phyloP scores from a whole-genome alignment of 177 flowering plant species.

The Vitis hybrid region DNA sequence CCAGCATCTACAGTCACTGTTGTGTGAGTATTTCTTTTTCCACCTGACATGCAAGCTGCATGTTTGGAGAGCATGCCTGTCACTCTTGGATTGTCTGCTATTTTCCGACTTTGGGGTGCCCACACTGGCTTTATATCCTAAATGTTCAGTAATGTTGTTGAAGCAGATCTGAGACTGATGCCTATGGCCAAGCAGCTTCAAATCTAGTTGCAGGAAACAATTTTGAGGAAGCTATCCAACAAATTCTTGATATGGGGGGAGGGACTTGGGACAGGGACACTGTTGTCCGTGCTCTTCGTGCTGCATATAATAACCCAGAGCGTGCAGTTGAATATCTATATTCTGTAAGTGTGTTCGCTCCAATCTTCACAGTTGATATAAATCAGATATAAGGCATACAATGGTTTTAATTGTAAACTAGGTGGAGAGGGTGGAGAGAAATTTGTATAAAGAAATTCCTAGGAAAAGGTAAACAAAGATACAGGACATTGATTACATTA shows the following conservation, averaged over 20 bases:
- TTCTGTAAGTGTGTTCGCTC: conserved; percentile 51
- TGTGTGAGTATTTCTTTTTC: conserved; percentile 26
- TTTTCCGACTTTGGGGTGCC: not conserved
- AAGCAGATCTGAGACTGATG: conserved; percentile 54
- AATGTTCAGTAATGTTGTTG: conserved; percentile 6
- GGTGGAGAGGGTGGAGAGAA: no score
- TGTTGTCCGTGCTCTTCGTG: conserved; percentile 87
- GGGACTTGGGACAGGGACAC: conserved; percentile 92
- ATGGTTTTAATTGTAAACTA: no score
- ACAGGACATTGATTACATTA: no score
- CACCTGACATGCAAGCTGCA: not conserved
- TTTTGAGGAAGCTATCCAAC: conserved; percentile 65
- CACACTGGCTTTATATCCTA: not conserved
- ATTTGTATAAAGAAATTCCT: no score
- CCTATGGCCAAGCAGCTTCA: conserved; percentile 83
- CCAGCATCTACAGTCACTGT: conserved; percentile 23
- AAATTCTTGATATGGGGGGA: conserved; percentile 93
- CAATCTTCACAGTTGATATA: no score
- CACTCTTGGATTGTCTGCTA: not conserved
- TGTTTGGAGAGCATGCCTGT: no score
- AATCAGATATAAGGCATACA: no score
- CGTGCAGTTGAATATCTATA: conserved; percentile 92
- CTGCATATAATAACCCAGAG: conserved; percentile 92
- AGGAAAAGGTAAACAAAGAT: no score
- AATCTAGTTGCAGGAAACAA: conserved; percentile 77